phyloP scores from a whole-genome alignment of 257 asterid species.

The Cinchona pubescens region DNA sequence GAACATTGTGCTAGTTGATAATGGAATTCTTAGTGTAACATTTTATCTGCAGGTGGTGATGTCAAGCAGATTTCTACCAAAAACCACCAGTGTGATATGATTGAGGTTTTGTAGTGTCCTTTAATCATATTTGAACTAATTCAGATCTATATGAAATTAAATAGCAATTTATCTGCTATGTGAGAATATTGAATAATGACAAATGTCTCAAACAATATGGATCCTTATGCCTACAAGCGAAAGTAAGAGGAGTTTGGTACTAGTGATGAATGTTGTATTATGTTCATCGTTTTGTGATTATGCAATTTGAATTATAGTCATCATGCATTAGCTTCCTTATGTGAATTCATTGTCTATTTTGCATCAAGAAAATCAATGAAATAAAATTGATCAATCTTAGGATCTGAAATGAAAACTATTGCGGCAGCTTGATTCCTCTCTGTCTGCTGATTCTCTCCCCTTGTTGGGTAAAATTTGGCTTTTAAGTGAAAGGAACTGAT shows the following conservation, averaged over 20 bases:
- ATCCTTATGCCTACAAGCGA: too few relatives aligned
- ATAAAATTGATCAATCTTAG: not conserved
- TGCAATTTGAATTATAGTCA: not conserved
- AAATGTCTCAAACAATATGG: not conserved
- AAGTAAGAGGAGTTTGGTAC: not conserved
- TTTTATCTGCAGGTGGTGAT: conserved; percentile 79
- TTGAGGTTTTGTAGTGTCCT: conserved; percentile 57
- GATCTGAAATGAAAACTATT: not conserved
- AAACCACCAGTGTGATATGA: conserved; percentile 51
- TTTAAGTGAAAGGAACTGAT: not conserved
- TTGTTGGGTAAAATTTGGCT: not conserved
- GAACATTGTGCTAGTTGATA: conserved; percentile 24
- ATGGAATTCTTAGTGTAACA: conserved; percentile 37
- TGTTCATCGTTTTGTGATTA: not conserved
- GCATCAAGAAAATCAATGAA: not conserved
- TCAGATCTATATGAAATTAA: conserved; percentile 1
- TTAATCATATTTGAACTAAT: not conserved
- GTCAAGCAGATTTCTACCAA: conserved; percentile 62
- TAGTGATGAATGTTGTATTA: not conserved
- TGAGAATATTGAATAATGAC: not conserved
- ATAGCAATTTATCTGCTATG: not conserved
- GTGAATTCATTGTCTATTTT: not conserved
- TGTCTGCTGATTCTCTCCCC: not conserved
- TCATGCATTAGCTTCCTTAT: not conserved
- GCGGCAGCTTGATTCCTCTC: not conserved